Evolutionary conservation across 305 asterid species (phyloP).

Genomic region (Solanum aculeatissimum): DNA sequence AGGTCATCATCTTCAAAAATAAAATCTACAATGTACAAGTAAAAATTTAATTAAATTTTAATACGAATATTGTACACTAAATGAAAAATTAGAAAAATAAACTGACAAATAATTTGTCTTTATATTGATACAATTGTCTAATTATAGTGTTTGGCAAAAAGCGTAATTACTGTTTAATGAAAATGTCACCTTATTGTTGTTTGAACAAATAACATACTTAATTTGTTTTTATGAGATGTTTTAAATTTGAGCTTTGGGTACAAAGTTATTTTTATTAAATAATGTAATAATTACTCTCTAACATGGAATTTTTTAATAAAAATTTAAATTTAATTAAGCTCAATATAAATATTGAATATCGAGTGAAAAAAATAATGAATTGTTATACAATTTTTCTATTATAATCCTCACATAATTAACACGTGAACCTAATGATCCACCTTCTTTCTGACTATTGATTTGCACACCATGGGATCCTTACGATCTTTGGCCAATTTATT

Average conservation of each 20-base stretch:
- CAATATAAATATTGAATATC: neutral
- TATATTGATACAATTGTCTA: neutral
- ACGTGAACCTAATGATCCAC: no score
- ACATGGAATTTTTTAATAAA: neutral
- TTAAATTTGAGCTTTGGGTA: neutral
- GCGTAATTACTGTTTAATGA: neutral
- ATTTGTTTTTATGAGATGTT: neutral
- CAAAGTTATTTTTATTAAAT: neutral
- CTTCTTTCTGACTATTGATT: no score
- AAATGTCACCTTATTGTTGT: neutral
- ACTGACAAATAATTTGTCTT: neutral
- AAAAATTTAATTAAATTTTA: no score
- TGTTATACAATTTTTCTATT: neutral
- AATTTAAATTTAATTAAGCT: neutral
- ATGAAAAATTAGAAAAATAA: no score
- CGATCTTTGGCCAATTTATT: no score
- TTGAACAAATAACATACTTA: no score
- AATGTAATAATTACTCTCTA: neutral
- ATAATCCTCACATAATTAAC: neutral
- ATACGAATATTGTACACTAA: no score
- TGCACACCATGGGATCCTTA: no score
- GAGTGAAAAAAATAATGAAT: neutral
- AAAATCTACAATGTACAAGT: rapidly evolving
- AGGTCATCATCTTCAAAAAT: no score
- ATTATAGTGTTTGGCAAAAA: neutral